Base-by-base conservation (phyloP, 2,329 filamentous ascomycete species). In the Ustulina deusta region DNA sequence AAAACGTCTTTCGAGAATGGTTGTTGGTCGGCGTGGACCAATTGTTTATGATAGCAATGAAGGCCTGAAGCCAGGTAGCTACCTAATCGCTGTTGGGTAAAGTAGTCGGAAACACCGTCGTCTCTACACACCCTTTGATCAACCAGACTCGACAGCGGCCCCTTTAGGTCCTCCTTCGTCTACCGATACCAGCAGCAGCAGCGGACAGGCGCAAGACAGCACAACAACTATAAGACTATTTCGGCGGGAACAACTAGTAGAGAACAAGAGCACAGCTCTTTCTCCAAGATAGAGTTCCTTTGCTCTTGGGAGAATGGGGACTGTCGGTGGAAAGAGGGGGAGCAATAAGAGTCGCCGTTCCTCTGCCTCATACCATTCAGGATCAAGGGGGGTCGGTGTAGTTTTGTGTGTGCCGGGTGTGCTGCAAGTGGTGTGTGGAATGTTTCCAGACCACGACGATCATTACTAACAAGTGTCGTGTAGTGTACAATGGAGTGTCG, bases 371-470 rank as follows among this genome's bases (percentile, higher is more conserved):
- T 55, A 63, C 56, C 63, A 38, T 61, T 70, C 66, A 67, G 65
- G 55, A 66, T 69, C 68, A 58, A 69, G 64, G 66, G 67, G 66
- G 48, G 64, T 70, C 67, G 71, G 66, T 68, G 72, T 71, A 71
- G 71, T 70, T 68, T 68, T 74, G 67, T 71, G 71, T 73, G 73
- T 72, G 65, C 69, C 65, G 68, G 65, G 59, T 68, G 64, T 63
- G 66, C 49, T 70, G 66, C 63, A 69, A 52, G 65, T 69, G 59
- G 70, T 61, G 67, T 67, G 69, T 69, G 72, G 65, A 68, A 68
- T 64, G 71, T 72, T 70, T 71, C 74, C 73, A 72, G 74, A 74
- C 73, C 72, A 70, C 69, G 74, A 63, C 71, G 74, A 75, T 74
- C 74, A 73, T 72, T 73, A 67, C 72, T 68, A 70, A 61, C 63